A percentile compares a stretch with the other conserved stretches of the same genome.
Evolutionary conservation across 306 rosid species (phyloP).

Genomic region (Fragaria iinumae): DNA sequence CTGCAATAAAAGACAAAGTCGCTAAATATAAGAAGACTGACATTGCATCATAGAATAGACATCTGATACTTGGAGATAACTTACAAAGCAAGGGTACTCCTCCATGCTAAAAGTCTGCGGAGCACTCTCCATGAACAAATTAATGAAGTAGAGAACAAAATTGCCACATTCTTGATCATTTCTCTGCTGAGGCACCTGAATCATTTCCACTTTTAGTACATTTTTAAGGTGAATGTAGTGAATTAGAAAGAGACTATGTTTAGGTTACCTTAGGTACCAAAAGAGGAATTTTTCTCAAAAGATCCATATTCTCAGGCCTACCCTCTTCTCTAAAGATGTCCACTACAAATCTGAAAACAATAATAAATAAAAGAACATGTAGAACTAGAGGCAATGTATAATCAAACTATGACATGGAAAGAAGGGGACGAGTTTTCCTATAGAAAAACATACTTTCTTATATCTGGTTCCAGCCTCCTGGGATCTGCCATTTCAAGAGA

Average conservation of each 20-base stretch:
- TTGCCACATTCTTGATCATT: conserved; percentile 69
- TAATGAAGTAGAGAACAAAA: conserved; percentile 60
- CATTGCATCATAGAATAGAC: conserved; percentile 5
- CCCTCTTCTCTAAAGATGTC: conserved; percentile 56
- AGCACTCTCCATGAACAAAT: conserved; percentile 52
- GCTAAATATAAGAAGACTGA: background rate
- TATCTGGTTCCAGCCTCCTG: conserved; percentile 63
- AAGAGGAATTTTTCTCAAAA: conserved; percentile 50
- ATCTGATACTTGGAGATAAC: conserved; percentile 18
- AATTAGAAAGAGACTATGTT: background rate
- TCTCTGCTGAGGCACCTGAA: conserved; percentile 83
- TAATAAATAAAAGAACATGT: background rate
- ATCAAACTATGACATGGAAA: background rate
- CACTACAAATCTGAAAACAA: conserved; percentile 50
- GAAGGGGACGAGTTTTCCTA: background rate
- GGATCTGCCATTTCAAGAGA: conserved; percentile 64
- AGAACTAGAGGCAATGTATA: background rate
- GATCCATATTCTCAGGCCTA: conserved; percentile 37
- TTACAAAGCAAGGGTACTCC: conserved; percentile 54
- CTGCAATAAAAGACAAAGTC: conserved; percentile 44
- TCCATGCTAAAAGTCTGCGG: conserved; percentile 57
- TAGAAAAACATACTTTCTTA: conserved; percentile 52
- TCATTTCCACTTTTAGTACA: background rate
- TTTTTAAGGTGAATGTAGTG: background rate
- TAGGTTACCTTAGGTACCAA: conserved; percentile 54